phyloP scores from a whole-genome alignment of 768 basidiomycete species.

The Dentipellis sp. region DNA sequence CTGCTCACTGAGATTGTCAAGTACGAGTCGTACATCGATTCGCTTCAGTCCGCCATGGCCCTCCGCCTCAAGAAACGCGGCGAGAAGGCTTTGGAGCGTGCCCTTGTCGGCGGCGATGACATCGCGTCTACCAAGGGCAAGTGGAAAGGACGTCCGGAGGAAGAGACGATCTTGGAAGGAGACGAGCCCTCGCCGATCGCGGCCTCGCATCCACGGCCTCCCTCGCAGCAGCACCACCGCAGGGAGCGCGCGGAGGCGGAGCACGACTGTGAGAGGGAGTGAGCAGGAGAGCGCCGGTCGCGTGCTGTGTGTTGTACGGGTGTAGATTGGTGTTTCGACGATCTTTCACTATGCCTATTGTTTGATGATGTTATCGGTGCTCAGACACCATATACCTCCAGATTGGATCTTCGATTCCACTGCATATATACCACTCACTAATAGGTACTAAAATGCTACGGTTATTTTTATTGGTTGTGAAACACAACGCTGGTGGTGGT shows the following conservation, averaged over 20 bases:
- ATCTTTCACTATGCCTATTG: neutral
- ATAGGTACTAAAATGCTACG: neutral
- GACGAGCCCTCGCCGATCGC: slow-evolving; percentile 16
- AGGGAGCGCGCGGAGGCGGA: neutral
- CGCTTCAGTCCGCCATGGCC: slow-evolving; percentile 73
- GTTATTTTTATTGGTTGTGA: neutral
- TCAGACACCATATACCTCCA: neutral
- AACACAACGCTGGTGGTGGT: too few relatives aligned
- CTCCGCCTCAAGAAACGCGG: slow-evolving; percentile 85
- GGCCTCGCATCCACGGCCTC: neutral
- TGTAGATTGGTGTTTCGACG: neutral
- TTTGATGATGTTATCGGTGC: neutral
- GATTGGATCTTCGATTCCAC: neutral
- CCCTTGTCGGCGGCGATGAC: slow-evolving; percentile 27
- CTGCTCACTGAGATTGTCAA: slow-evolving; percentile 90
- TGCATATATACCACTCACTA: neutral
- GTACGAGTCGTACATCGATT: slow-evolving; percentile 91
- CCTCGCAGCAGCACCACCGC: neutral
- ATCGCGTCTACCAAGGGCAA: slow-evolving; percentile 22
- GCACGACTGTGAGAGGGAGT: neutral
- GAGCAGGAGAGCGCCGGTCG: neutral
- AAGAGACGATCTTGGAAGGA: slow-evolving; percentile 39
- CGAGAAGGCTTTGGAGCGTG: slow-evolving; percentile 69
- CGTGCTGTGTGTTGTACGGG: neutral
- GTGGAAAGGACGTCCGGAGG: slow-evolving; percentile 30